Conservation (phyloP, 768 basidiomycete species). For the Pleurotus giganteus region DNA sequence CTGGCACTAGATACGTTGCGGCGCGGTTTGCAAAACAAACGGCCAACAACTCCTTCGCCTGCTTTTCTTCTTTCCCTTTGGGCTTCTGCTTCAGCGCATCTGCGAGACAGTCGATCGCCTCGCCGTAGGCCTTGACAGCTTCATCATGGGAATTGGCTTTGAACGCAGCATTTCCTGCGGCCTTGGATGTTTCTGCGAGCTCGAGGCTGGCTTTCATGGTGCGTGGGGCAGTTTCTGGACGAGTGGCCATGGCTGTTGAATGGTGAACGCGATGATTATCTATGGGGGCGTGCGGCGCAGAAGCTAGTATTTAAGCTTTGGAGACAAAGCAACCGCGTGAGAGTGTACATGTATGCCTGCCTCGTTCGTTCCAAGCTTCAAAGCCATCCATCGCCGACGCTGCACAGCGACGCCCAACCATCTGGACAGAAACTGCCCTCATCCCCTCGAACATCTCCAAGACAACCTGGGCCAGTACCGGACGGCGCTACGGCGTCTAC, state of each 20-base stretch:
- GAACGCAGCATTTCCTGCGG: slow-evolving; percentile 23
- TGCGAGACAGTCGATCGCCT: slow-evolving; percentile 23
- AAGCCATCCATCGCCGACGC: slow-evolving; percentile 16
- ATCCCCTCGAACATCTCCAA: slow-evolving; percentile 60
- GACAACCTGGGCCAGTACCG: slow-evolving; percentile 53
- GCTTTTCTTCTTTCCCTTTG: slow-evolving; percentile 19
- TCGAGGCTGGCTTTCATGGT: slow-evolving; percentile 20
- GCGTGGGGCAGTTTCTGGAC: slow-evolving; percentile 22
- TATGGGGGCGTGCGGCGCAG: too few relatives aligned
- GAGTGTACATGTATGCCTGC: too few relatives aligned
- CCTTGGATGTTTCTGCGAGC: slow-evolving; percentile 24
- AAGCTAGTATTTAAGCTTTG: too few relatives aligned
- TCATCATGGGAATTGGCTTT: slow-evolving; percentile 21
- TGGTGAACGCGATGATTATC: too few relatives aligned
- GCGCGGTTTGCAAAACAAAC: slow-evolving; percentile 32
- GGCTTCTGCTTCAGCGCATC: slow-evolving; percentile 26
- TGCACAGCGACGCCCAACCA: slow-evolving; percentile 12
- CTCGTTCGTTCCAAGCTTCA: background rate
- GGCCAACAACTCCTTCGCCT: slow-evolving; percentile 22
- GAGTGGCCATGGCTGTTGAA: too few relatives aligned
- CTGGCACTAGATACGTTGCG: slow-evolving; percentile 28
- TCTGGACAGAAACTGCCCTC: slow-evolving; percentile 65
- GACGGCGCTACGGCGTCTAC: slow-evolving; percentile 47
- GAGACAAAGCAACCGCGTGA: too few relatives aligned
- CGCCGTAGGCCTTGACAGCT: slow-evolving; percentile 28